Base-by-base conservation (phyloP, 768 basidiomycete genomes). In the Porpolomopsis calyptriformis region DNA sequence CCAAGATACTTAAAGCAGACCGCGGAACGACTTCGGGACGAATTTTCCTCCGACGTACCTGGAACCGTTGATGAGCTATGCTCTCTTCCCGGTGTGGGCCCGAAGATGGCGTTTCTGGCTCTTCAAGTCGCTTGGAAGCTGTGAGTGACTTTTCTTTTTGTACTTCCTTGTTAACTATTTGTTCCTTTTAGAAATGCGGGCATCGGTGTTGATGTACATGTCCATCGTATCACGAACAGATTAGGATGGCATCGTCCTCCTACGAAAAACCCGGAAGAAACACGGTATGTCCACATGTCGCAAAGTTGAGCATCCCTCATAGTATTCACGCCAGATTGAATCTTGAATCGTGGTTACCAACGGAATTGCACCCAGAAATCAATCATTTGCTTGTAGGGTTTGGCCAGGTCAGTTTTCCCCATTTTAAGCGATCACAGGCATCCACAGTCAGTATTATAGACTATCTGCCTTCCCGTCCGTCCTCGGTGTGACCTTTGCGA, bases 191-290 rank as follows among this genome's bases (percentile, higher is more conserved):
- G 86, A 38, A 89, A 91, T 54, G 69, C 74, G 20, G 94, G 94
- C 1, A 94, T 97, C 26, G 94, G 93, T 0, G 94, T 98, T 0
- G 94, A 99, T 54, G 85, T 90, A 0, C 94, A 99, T 60, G 92
- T 97, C 5, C 92, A 97, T 54, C 71, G 94, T 4, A 97, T 99
- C 44, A 92, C 92, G 22, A 93, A 98, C 54, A 71, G 91, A 12
- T 63, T 99, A 1, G 81, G 86, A 33, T 99, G 94, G 94, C 94
- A 98, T 62, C 76, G 78, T 49, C 78, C 75, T 2, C 78, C 78
- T 4, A 93, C 92, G 1, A 86, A 82, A 57, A 84, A 69, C 2
- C 87, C 93, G 0, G 94, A 99, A 57, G 78, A 87, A 56, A 97
- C 94, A 0, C 68, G 93, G 84, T 85, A 40, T 20, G 57, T 53